Base-by-base conservation (phyloP, 225 moss, liverwort and hornwort species). In the Takakia lepidozioides region DNA sequence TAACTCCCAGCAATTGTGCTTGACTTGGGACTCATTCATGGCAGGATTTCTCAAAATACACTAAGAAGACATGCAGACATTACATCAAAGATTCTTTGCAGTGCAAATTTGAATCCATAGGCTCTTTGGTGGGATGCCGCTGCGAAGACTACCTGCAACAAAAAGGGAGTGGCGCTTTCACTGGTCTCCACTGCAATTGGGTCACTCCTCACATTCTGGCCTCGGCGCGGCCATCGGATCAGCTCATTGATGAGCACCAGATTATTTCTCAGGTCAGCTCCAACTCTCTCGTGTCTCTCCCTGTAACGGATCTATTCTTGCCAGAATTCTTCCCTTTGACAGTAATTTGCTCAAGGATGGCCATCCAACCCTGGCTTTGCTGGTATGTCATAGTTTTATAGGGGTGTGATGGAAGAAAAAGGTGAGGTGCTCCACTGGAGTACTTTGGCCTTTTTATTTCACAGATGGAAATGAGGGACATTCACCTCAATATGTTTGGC, bases 181-280 rank as follows among this genome's bases (percentile, higher is more conserved):
- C 67, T 27, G 84, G 84, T 44, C 58, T 84, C 56, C 80, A 84
- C 44, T 80, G 79, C 35, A 84, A 73, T 64, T 80, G 84, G 84
- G 61, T 84, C 22, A 69, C 71, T 25, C 63, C 69, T 38, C 62
- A 50, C 49, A 80, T 84, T 47, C 55, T 84, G 47, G 84, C 79
- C 15, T 65, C 73, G 26, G 75, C 79, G 49, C 60, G 75, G 19
- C 84, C 75, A 26, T 67, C 72, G 3, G 64, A 76, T 62, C 54
- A 70, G 5, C 30, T 80, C 25, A 72, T 84, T 8, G 38, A 65
- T n/a, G 63, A 69, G 21, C 69, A 84, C 60, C 56, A 67, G 46
- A 60, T 84, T 37, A 58, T 80, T 18, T 54, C 65, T 44, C 79
- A 84, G 72, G 84, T 84, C 15, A 21, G 2, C n/a, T n/a, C n/a